Percentiles rank a stretch among this genome's conserved stretches.
Conservation (phyloP, 1,139 yeast genomes). For the Yamadazyma trypodendri region DNA sequence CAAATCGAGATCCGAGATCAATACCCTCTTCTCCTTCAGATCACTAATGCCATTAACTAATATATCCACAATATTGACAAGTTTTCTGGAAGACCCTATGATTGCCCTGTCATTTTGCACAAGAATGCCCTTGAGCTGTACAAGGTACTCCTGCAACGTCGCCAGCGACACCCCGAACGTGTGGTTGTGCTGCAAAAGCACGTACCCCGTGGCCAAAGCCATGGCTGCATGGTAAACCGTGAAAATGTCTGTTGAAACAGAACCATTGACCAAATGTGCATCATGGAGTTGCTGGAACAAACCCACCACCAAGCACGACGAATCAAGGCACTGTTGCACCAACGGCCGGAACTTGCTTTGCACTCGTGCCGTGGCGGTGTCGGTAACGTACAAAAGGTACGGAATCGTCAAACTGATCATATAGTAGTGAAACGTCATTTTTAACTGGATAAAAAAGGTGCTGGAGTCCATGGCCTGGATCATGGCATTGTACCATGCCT, state of each 20-base stretch:
- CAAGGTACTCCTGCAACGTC: background rate
- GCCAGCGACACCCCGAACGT: background rate
- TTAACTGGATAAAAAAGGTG: background rate
- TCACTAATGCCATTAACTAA: background rate
- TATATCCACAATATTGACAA: background rate
- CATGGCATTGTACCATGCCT: slow-evolving; percentile 1
- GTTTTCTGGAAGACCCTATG: background rate
- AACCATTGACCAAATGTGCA: background rate
- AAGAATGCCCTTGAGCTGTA: background rate
- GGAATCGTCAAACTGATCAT: slow-evolving; percentile 3
- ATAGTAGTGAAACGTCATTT: slow-evolving; percentile 1
- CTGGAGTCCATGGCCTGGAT: background rate
- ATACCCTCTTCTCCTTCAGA: background rate
- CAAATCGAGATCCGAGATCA: background rate
- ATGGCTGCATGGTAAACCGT: slow-evolving; percentile 3
- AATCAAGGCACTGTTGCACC: background rate
- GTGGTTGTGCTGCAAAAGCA: background rate
- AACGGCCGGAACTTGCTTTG: background rate
- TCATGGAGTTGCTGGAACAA: background rate
- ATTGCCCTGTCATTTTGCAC: background rate
- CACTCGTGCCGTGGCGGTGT: background rate
- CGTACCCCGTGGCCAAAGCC: slow-evolving; percentile 3
- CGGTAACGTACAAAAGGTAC: slow-evolving; percentile 1
- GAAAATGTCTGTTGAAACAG: slow-evolving; percentile 1
- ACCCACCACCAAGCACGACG: background rate